Evolutionary conservation across 306 rosid species (phyloP), one percentile per base, ranked within the genome.

Genomic region (Quercus parvula): DNA sequence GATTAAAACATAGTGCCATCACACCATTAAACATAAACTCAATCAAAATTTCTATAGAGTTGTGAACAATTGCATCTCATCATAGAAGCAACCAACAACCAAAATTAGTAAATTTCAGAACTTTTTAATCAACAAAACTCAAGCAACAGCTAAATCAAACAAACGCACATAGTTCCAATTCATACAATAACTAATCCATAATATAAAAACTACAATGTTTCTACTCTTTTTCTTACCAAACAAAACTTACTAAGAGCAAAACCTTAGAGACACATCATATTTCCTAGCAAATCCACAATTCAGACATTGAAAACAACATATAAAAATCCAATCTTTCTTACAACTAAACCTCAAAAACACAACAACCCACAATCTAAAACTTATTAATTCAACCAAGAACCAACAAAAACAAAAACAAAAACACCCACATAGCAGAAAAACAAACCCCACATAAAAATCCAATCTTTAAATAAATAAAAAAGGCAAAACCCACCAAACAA

Each of bases 221-320:
- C 64, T 68, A 27, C 49, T 69, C 49, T 74, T 30, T 81, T 30
- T 77, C 8, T 70, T n/a, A 35, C 27, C 19, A 41, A 66, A 77
- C 56, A 77, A 63, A 63, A 3, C 31, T 61, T 61, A 5, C 24
- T 1, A 64, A 30, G 10, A 17, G 20, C 70, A 64, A 64, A 64
- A 64, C 41, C 14, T 15, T 18, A 35, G 52, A 68, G 11, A 4
- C 52, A 25, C 6, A 33, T 35, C 52, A 35, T 28, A 4, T 68
- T n/a, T 38, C 52, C 72, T 68, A 68, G 72, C 49, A 35, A 38
- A 35, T 10, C 49, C 25, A 68, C 52, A 68, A 68, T 68, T 35
- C 72, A 68, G 1, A 19, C 24, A 33, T 8, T 24, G 13, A 59
- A 59, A 59, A 13, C 15, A 49, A 49, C 5, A 19, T 41, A 41